Base-by-base conservation (phyloP, 352 stramenopile genomes). In the Aphanomyces stellatus region DNA sequence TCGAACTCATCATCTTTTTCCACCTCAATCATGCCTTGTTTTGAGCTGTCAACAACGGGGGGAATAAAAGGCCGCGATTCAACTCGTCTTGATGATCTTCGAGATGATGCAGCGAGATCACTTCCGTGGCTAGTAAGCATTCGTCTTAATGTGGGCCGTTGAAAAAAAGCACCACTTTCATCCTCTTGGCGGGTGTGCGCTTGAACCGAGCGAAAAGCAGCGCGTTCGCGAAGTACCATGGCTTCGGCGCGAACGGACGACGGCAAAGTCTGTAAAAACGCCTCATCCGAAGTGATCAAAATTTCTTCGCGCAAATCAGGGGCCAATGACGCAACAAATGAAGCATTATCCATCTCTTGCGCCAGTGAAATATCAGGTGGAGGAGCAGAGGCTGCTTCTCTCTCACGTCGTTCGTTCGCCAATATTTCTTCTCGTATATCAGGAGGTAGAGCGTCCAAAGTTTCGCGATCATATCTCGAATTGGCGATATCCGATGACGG, bases 261-360 rank as follows among this genome's bases (percentile, higher is more conserved):
- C 11, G 96, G 90, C 13, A 99, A 75, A 3, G 93, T 98, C 65
- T 92, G 84, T 67, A 99, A 77, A 69, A 99, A 98, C 2, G 88
- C 78, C 53, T 98, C 90, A 48, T 99, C 95, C 34, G 95, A 97
- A 22, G 93, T 98, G 15, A 98, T 74, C 24, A 99, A 79, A 51
- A 99, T 98, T 70, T 99, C 97, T 72, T 98, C 81, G 33, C 97
- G 85, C 25, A 99, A 74, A 53, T 98, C 95, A 19, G 95, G 94
- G 4, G 92, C 84, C 7, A 99, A 69, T 2, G 97, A 99, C 4
- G 96, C 96, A 8, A 99, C 81, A 76, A 99, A 99, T 10, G 92
- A 98, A 31, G 95, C 96, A 76, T 98, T 98, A 74, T 99, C 96
- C 95, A 99, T 99, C 53, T 99, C 96, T 77, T 98, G 88, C 24